Base-by-base conservation (phyloP, 2,329 filamentous ascomycete genomes). In the Diaporthe citriasiana region DNA sequence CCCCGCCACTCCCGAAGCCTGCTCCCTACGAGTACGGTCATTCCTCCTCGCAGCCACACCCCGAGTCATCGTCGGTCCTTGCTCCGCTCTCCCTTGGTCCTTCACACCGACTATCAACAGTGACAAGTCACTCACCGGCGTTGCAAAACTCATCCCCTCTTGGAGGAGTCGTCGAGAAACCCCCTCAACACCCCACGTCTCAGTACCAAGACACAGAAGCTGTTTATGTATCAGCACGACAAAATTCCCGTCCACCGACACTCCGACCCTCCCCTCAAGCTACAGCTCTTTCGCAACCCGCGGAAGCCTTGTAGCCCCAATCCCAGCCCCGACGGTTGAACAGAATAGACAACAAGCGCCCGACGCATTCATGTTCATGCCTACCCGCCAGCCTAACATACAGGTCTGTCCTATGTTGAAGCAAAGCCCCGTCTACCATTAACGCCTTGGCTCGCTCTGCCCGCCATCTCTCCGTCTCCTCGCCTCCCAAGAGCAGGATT, bases 191-290 rank as follows among this genome's bases (percentile, higher is more conserved):
- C 76, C 76, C 75, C 77, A 76, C 77, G 74, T 76, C 76, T 77
- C 73, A 76, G 79, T 78, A 82, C 82, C 83, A 82, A 79, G 77
- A 81, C 79, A 82, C 81, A 83, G 82, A 84, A 75, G 87, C 88
- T 93, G 95, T 97, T 94, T 97, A 97, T 97, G 95, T 97, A 97
- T 98, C 95, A 95, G 94, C 93, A 94, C 94, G 93, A 93, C 92
- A 84, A 89, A 83, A 91, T 91, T 91, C 91, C 94, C 93, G 92
- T 95, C 92, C 95, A 94, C 92, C 94, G 93, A 94, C 93, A 96
- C 93, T 92, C 93, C 88, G 74, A 71, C 74, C 92, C 93, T 91
- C 94, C 94, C 89, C 92, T 94, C 89, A 94, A 95, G 94, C 94
- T 97, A 94, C 95, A 95, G 91, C 90, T 93, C 91, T 97, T 97